Percentiles rank a stretch among this genome's conserved stretches.
Evolutionary conservation across 192 early-diverging fungal genomes (phyloP).

Genomic region (Lobosporangium transversale): DNA sequence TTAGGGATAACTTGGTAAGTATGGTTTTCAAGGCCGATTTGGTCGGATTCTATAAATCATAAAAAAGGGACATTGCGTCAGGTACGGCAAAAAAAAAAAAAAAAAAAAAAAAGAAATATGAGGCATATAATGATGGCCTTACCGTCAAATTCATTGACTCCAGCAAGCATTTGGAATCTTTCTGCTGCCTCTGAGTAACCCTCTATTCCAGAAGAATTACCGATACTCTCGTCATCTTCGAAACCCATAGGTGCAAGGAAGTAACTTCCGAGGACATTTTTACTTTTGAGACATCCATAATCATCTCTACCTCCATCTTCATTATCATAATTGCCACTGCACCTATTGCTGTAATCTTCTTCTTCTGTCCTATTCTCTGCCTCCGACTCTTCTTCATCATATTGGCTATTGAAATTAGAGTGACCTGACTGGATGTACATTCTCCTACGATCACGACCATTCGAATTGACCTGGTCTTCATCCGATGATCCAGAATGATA

Average conservation of each 20-base stretch:
- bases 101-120: neutral
- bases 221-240: constrained; percentile 31
- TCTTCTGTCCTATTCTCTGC: constrained; percentile 18
- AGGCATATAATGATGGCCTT: too few species aligned
- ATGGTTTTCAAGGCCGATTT: constrained; percentile 34
- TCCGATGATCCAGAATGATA: constrained; percentile 5
- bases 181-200: constrained; percentile 40
- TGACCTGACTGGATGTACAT: neutral
- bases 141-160: constrained; percentile 49
- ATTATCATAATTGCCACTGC: neutral
- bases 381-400: constrained; percentile 2
- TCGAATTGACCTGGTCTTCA: constrained; percentile 15
- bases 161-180: constrained; percentile 44
- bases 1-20: constrained; percentile 43
- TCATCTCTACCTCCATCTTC: neutral
- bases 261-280: constrained; percentile 25
- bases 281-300: neutral
- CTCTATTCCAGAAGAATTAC: constrained; percentile 10
- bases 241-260: constrained; percentile 43
- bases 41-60: constrained; percentile 36
- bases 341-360: neutral
- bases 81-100: neutral
- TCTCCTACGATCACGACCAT: constrained; percentile 2
- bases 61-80: too few species aligned
- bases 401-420: neutral